Evolutionary conservation across 1,284 basidiomycete species (phyloP).

Genomic region (Moesziomyces antarcticus): DNA sequence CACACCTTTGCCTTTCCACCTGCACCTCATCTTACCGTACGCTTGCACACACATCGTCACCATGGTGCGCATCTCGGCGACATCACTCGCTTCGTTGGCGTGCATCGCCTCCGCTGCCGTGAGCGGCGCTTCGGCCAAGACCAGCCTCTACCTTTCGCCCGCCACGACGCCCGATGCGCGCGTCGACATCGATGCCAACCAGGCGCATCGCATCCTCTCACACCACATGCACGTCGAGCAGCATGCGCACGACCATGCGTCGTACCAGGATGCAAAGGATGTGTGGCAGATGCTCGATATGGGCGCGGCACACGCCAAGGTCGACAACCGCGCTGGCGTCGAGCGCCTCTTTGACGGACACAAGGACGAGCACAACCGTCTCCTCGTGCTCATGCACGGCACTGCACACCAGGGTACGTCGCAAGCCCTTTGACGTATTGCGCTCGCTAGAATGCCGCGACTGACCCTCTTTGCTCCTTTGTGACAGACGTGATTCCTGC

Average conservation of each 20-base stretch:
- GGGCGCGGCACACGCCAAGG: conserved; percentile 6
- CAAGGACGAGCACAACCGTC: conserved; percentile 30
- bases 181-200: conserved; percentile 25
- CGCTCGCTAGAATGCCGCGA: too few species aligned
- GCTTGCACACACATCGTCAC: not conserved
- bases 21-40: not conserved
- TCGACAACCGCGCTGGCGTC: conserved; percentile 30
- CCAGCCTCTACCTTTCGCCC: conserved; percentile 44
- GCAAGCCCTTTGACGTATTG: too few species aligned
- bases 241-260: conserved; percentile 6
- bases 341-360: conserved; percentile 43
- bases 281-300: conserved; percentile 38
- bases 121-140: conserved; percentile 21
- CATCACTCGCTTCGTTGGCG: conserved; percentile 20
- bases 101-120: conserved; percentile 17
- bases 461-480: not conserved
- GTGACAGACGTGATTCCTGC: conserved; percentile 34
- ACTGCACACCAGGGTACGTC: conserved; percentile 32
- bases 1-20: not conserved
- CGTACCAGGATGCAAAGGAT: conserved; percentile 2
- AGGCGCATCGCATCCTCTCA: conserved; percentile 42
- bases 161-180: conserved; percentile 22
- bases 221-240: conserved; percentile 24
- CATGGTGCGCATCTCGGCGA: conserved; percentile 31
- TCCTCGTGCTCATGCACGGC: conserved; percentile 49